These are phyloP conservation scores for Cordyceps pruinosa DNA, from an alignment of 2,329 filamentous ascomycete species.

Conservation along the genomic window DNA sequence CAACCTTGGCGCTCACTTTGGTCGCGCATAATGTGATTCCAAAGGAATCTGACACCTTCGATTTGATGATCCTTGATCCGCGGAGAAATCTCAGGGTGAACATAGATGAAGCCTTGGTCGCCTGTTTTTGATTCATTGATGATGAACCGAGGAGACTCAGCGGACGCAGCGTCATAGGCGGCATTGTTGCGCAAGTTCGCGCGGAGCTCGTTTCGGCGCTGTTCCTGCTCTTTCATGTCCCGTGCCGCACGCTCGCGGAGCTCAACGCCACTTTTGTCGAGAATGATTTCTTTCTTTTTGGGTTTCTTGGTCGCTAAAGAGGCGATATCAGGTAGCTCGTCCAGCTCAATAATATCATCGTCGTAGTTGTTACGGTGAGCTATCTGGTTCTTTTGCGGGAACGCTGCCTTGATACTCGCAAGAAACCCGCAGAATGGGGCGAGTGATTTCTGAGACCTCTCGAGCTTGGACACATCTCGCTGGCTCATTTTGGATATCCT, in stretches of 20 bases:
- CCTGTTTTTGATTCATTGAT: slow-evolving; percentile 60
- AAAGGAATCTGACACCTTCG: slow-evolving; percentile 77
- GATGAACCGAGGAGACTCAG: slow-evolving; percentile 46
- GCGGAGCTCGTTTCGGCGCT: slow-evolving; percentile 42
- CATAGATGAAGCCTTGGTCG: slow-evolving; percentile 50
- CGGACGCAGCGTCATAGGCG: slow-evolving; percentile 34
- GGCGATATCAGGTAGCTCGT: slow-evolving; percentile 15
- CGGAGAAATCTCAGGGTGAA: slow-evolving; percentile 56
- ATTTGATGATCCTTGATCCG: slow-evolving; percentile 76
- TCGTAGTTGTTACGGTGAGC: slow-evolving; percentile 21
- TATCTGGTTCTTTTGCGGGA: slow-evolving; percentile 29
- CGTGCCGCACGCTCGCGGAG: slow-evolving; percentile 48
- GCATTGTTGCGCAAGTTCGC: slow-evolving; percentile 31
- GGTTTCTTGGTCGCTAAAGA: neutral
- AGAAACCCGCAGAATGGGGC: slow-evolving; percentile 24
- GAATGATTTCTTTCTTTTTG: slow-evolving; percentile 27
- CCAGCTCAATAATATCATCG: slow-evolving; percentile 15
- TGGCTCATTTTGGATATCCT: slow-evolving; percentile 16
- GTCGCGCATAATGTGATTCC: slow-evolving; percentile 69
- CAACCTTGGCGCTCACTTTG: slow-evolving; percentile 60
- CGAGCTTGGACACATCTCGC: slow-evolving; percentile 15
- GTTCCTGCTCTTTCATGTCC: slow-evolving; percentile 48
- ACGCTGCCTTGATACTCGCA: slow-evolving; percentile 18
- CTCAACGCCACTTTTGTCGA: slow-evolving; percentile 35
- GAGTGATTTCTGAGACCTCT: slow-evolving; percentile 16